Evolutionary conservation across 2,329 filamentous ascomycete genomes (phyloP).

Genomic region (Diaporthe nobilis): DNA sequence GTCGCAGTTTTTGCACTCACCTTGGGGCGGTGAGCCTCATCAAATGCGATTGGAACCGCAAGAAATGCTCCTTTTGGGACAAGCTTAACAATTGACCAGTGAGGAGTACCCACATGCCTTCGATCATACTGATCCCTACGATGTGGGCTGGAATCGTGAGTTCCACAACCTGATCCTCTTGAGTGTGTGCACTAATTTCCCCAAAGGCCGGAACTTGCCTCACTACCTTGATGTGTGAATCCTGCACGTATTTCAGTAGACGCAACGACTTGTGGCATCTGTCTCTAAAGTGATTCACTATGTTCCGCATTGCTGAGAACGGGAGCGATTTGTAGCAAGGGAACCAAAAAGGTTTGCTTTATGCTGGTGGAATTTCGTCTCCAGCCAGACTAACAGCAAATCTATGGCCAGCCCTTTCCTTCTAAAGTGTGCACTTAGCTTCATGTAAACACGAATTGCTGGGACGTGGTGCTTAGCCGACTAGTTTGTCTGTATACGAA

Average conservation of each 20-base stretch:
- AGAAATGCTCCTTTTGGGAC: slow-evolving; percentile 29
- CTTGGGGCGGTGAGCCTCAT: slow-evolving; percentile 16
- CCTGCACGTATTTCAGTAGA: neutral
- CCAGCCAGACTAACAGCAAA: neutral
- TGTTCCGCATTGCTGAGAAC: too few species aligned
- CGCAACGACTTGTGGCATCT: neutral
- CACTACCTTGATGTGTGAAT: neutral
- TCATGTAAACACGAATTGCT: neutral
- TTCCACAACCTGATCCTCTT: neutral
- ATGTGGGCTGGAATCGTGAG: neutral
- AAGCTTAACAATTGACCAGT: neutral
- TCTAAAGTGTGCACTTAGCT: neutral
- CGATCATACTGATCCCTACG: neutral
- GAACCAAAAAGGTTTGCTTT: neutral
- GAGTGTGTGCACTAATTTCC: neutral
- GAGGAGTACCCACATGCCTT: neutral
- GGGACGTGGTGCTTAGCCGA: neutral
- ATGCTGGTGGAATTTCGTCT: too few species aligned
- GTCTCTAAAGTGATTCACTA: neutral
- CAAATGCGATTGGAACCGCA: neutral
- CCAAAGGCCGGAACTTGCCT: neutral
- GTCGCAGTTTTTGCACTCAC: neutral
- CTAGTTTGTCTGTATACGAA: neutral
- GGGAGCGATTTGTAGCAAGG: neutral
- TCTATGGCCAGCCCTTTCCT: neutral